Percentiles rank a stretch among this genome's conserved stretches.
These are phyloP conservation scores for Nicotiana paniculata DNA, from an alignment of 257 asterid species.

Conservation along the genomic window DNA sequence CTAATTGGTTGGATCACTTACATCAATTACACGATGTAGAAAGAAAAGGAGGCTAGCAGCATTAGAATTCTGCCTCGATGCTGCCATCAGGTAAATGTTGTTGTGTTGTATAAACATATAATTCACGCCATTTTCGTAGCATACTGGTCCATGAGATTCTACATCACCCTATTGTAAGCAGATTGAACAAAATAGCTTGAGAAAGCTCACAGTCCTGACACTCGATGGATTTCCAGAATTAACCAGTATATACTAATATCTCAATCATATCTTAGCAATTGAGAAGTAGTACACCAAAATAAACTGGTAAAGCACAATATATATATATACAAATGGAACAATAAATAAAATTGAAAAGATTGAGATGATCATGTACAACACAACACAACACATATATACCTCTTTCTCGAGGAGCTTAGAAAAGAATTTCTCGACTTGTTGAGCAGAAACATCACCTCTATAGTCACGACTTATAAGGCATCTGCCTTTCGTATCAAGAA, in stretches of 20 bases:
- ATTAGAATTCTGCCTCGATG: slow-evolving; percentile 96
- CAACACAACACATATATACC: slow-evolving; percentile 23
- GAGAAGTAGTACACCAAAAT: background rate
- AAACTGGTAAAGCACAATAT: background rate
- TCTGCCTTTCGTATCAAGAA: slow-evolving; percentile 85
- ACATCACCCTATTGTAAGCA: slow-evolving; percentile 57
- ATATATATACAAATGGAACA: background rate
- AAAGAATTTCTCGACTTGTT: slow-evolving; percentile 88
- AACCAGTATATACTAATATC: background rate
- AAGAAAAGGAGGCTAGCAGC: slow-evolving; percentile 95
- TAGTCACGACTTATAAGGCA: slow-evolving; percentile 95
- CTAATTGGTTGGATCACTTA: slow-evolving; percentile 33
- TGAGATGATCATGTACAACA: background rate
- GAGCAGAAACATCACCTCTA: slow-evolving; percentile 90
- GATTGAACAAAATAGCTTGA: background rate
- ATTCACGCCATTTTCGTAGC: slow-evolving; percentile 71
- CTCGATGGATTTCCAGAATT: background rate
- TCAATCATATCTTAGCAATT: background rate
- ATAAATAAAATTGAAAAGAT: background rate
- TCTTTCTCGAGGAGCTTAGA: slow-evolving; percentile 81
- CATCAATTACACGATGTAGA: slow-evolving; percentile 95
- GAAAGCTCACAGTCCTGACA: background rate
- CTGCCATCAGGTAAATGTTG: slow-evolving; percentile 94
- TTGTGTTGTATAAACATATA: slow-evolving; percentile 96
- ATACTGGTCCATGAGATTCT: slow-evolving; percentile 80